These are phyloP conservation scores for Chaetomium globosum DNA, from an alignment of 2,329 filamentous ascomycete genomes.

Conservation along the genomic window DNA sequence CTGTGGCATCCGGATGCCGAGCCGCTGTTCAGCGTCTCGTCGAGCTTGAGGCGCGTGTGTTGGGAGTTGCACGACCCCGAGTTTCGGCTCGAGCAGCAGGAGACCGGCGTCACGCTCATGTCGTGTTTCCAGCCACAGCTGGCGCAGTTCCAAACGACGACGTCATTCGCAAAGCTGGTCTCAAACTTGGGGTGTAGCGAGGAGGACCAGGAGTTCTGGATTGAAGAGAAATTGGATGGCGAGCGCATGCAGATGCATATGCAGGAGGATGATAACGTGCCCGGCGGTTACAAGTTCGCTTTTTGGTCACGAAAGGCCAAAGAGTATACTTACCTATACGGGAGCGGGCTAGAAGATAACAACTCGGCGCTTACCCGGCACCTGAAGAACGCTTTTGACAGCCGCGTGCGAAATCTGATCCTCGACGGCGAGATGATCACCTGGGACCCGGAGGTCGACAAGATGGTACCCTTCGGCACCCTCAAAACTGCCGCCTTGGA, in stretches of 20 bases:
- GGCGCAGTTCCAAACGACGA: constrained; percentile 85
- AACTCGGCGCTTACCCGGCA: constrained; percentile 79
- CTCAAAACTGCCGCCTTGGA: constrained; percentile 86
- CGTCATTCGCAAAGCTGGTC: constrained; percentile 76
- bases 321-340: constrained; percentile 94
- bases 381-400: constrained; percentile 73
- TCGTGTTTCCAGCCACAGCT: constrained; percentile 96
- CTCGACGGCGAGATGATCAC: constrained; percentile 98
- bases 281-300: constrained; percentile 72
- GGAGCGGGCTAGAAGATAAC: constrained; percentile 71
- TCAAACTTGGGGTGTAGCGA: constrained; percentile 65
- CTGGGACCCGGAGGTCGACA: constrained; percentile 86
- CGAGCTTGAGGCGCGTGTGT: constrained; percentile 84
- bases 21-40: constrained; percentile 83
- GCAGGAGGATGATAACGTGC: constrained; percentile 66
- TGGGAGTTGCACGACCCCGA: constrained; percentile 84
- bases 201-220: constrained; percentile 83
- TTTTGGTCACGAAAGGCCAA: constrained; percentile 98
- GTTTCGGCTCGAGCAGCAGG: constrained; percentile 72
- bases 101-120: constrained; percentile 78
- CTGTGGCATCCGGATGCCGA: constrained; percentile 80
- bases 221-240: constrained; percentile 96
- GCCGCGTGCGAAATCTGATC: constrained; percentile 81
- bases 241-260: constrained; percentile 98
- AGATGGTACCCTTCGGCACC: constrained; percentile 86